Evolutionary conservation across 306 rosid genomes (phyloP).

Genomic region (Herpetospermum pedunculosum): DNA sequence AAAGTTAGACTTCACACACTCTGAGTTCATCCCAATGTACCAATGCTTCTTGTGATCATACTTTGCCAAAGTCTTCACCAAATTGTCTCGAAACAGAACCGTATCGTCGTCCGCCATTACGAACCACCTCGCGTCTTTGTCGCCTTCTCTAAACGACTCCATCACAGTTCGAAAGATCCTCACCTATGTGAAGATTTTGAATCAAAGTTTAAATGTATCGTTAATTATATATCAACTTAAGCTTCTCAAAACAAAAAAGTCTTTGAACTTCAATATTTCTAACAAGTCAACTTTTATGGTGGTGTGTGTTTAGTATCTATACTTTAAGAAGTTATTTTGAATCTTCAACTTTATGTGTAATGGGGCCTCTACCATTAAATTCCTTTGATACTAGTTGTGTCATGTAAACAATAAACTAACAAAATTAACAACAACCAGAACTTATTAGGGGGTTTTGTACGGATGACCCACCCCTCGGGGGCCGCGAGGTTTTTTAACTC

Average conservation of each 20-base stretch:
- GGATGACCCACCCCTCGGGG: too few relatives aligned
- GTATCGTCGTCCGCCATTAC: slow-evolving; percentile 46
- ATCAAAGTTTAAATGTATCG: not conserved
- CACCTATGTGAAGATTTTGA: not conserved
- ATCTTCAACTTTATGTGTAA: too few relatives aligned
- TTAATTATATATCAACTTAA: not conserved
- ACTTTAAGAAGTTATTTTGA: not conserved
- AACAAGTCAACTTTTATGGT: too few relatives aligned
- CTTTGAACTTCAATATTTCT: too few relatives aligned
- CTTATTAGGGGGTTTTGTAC: too few relatives aligned
- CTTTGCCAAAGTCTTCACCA: slow-evolving; percentile 22
- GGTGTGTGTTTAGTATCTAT: not conserved
- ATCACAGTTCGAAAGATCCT: slow-evolving; percentile 19
- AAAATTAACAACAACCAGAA: too few relatives aligned
- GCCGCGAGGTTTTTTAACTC: too few relatives aligned
- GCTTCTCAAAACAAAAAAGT: too few relatives aligned
- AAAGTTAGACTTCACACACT: slow-evolving; percentile 22
- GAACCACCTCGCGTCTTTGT: slow-evolving; percentile 31
- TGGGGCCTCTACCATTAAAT: too few relatives aligned
- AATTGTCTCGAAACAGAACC: slow-evolving; percentile 24
- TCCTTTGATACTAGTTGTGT: too few relatives aligned
- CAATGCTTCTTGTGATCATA: slow-evolving; percentile 23
- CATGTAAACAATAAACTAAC: too few relatives aligned
- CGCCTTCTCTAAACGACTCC: slow-evolving; percentile 26
- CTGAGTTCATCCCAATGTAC: slow-evolving; percentile 34